Conservation (phyloP, 1,284 basidiomycete species). For the Bondarzewia mesenterica region DNA sequence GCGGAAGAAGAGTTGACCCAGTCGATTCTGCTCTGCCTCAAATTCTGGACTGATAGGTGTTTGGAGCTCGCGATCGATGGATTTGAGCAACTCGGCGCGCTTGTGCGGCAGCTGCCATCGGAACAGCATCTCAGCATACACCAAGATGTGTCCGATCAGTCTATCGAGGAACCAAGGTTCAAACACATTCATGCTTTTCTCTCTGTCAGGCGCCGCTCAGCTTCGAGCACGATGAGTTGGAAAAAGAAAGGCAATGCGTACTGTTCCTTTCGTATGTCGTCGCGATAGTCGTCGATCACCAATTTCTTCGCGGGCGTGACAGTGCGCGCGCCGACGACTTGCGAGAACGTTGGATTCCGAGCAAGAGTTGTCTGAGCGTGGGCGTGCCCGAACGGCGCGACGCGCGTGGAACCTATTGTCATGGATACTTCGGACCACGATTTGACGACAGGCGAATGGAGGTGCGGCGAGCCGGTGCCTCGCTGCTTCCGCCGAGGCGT, state of each 20-base stretch:
- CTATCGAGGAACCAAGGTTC: constrained; percentile 32
- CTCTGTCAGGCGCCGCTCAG: constrained; percentile 16
- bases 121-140: constrained; percentile 70
- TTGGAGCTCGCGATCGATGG: constrained; percentile 31
- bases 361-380: constrained; percentile 10
- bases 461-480: not conserved
- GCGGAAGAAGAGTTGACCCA: constrained; percentile 27
- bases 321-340: constrained; percentile 21
- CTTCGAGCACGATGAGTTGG: constrained; percentile 1
- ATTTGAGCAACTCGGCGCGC: constrained; percentile 63
- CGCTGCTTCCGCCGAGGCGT: constrained; percentile 12
- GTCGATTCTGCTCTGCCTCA: constrained; percentile 26
- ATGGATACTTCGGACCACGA: constrained; percentile 48
- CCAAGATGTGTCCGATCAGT: constrained; percentile 51
- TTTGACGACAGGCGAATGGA: constrained; percentile 32
- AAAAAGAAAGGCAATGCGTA: constrained; percentile 9
- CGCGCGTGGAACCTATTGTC: no score
- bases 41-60: constrained; percentile 16
- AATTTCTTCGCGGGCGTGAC: constrained; percentile 26
- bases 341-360: constrained; percentile 31
- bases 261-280: constrained; percentile 16
- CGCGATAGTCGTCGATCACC: constrained; percentile 21
- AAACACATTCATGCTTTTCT: constrained; percentile 18
- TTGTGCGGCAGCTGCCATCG: constrained; percentile 62
- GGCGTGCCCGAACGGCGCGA: constrained; percentile 33